Percentiles rank a stretch among this genome's conserved stretches.
Conservation (phyloP, 371 early-diverging fungal genomes). For the Mortierella sp. region DNA sequence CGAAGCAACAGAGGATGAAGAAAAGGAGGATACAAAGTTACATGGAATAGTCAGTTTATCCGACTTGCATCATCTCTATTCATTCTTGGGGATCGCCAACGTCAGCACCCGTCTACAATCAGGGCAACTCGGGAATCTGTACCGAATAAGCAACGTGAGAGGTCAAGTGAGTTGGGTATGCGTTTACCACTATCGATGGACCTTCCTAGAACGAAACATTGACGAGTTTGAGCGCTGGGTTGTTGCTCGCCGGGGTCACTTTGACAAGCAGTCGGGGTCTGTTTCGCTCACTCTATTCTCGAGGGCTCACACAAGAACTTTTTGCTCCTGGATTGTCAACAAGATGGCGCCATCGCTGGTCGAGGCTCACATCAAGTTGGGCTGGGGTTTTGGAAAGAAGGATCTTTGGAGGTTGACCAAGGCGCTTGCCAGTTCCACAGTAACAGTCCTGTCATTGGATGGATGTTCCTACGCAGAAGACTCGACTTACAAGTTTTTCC, state of each 20-base stretch:
- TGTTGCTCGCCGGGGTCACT: slow-evolving; percentile 35
- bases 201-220: slow-evolving; percentile 43
- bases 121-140: slow-evolving; percentile 43
- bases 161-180: slow-evolving; percentile 53
- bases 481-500: slow-evolving; percentile 34
- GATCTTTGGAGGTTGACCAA: slow-evolving; percentile 41
- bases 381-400: slow-evolving; percentile 46
- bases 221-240: slow-evolving; percentile 53
- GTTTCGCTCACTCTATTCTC: slow-evolving; percentile 43
- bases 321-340: slow-evolving; percentile 49
- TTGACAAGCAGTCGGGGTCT: slow-evolving; percentile 51
- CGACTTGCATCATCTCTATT: slow-evolving; percentile 44
- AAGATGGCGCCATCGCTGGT: slow-evolving; percentile 47
- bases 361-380: slow-evolving; percentile 49
- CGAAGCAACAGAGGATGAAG: neutral
- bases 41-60: slow-evolving; percentile 28
- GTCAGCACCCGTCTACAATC: slow-evolving; percentile 15
- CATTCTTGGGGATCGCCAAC: slow-evolving; percentile 38
- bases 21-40: slow-evolving; percentile 18
- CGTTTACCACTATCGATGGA: slow-evolving; percentile 52
- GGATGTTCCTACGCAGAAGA: slow-evolving; percentile 31
- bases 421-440: slow-evolving; percentile 38
- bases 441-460: slow-evolving; percentile 45
- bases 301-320: slow-evolving; percentile 30
- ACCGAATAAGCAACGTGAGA: slow-evolving; percentile 35